phyloP scores from a whole-genome alignment of 2,329 filamentous ascomycete genomes.

The Calonectria naviculata region DNA sequence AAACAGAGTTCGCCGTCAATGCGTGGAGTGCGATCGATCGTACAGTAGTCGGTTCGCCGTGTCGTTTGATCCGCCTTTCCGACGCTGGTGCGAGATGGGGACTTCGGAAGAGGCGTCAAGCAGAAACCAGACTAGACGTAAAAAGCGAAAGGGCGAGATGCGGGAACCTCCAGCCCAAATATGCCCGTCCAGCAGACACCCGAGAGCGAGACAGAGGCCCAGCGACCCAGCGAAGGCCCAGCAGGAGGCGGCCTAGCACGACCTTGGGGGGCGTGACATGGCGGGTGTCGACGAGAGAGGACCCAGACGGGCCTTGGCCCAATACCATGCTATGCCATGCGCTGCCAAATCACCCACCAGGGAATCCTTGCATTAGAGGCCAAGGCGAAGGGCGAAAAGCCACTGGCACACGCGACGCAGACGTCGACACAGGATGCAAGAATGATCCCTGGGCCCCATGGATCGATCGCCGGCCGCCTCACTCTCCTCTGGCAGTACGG shows the following conservation, averaged over 20 bases:
- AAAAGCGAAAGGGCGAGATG: not conserved
- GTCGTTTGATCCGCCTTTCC: conserved; percentile 12
- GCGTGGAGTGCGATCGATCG: conserved; percentile 8
- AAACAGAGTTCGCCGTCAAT: conserved; percentile 15
- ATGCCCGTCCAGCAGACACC: not conserved
- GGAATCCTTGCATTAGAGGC: conserved; percentile 40
- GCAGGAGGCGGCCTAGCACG: not conserved
- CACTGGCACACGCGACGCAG: conserved; percentile 15
- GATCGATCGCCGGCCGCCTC: conserved; percentile 21
- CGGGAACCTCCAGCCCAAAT: conserved; percentile 4
- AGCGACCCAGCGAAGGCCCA: not conserved
- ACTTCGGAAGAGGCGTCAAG: conserved; percentile 17
- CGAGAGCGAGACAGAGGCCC: conserved; percentile 3
- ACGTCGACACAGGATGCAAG: conserved; percentile 15
- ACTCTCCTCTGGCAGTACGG: conserved; percentile 2
- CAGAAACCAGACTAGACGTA: conserved; percentile 1
- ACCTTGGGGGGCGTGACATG: not conserved
- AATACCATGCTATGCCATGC: conserved; percentile 13
- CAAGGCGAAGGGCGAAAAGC: conserved; percentile 8
- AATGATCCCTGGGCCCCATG: conserved; percentile 16
- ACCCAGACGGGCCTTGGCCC: not conserved
- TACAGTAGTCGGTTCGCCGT: conserved; percentile 6
- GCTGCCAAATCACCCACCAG: conserved; percentile 35
- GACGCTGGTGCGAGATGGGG: conserved; percentile 1
- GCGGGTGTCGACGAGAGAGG: conserved; percentile 1